Evolutionary conservation across 345 rosid genomes (phyloP).

Genomic region (Combretum micranthum): DNA sequence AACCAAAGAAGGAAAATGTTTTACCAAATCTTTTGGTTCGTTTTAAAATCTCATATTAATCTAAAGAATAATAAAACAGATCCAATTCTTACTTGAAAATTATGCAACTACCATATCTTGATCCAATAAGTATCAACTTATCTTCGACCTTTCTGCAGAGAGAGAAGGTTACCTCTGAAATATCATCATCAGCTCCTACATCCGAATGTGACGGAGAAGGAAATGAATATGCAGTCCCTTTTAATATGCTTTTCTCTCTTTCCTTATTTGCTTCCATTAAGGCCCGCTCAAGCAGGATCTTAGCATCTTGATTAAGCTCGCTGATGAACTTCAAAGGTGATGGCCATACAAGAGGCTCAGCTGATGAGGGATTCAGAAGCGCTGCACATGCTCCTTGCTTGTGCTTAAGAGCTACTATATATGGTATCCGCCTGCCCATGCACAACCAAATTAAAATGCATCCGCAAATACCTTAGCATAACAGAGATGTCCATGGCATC

Average conservation of each 20-base stretch:
- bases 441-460: neutral
- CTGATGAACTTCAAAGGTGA: slow-evolving; percentile 93
- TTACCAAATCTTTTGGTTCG: too few species aligned
- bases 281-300: slow-evolving; percentile 70
- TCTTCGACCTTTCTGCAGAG: neutral
- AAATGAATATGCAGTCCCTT: slow-evolving; percentile 49
- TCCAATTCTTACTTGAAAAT: too few species aligned
- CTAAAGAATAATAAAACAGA: too few species aligned
- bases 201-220: slow-evolving; percentile 71
- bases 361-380: slow-evolving; percentile 78
- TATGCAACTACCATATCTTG: too few species aligned
- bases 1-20: too few species aligned
- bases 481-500: too few species aligned
- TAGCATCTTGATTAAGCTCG: slow-evolving; percentile 82
- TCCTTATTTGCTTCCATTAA: slow-evolving; percentile 81
- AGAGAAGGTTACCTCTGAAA: slow-evolving; percentile 61
- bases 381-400: slow-evolving; percentile 89
- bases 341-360: slow-evolving; percentile 99
- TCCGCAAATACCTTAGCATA: too few species aligned
- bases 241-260: slow-evolving; percentile 77
- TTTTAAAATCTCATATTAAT: too few species aligned
- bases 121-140: too few species aligned
- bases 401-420: slow-evolving; percentile 67
- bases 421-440: slow-evolving; percentile 74
- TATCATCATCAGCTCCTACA: slow-evolving; percentile 53